Evolutionary conservation across 192 early-diverging fungal genomes (phyloP).

Genomic region (Entomortierella chlamydospora): DNA sequence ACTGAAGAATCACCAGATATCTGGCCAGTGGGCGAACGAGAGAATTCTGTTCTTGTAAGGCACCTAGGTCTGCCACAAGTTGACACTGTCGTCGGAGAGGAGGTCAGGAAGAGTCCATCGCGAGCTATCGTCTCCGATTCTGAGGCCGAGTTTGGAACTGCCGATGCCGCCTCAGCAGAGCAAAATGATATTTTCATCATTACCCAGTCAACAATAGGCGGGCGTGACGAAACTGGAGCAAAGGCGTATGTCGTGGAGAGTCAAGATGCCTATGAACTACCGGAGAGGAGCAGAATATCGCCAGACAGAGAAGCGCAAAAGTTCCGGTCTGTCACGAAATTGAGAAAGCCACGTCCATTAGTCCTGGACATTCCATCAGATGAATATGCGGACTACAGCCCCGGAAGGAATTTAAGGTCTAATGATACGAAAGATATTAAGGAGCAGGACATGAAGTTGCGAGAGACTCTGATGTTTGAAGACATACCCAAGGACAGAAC

Average conservation of each 20-base stretch:
- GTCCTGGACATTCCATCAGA: slow-evolving; percentile 22
- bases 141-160: slow-evolving; percentile 5
- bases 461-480: slow-evolving; percentile 10
- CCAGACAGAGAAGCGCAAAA: neutral
- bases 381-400: neutral
- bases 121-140: slow-evolving; percentile 31
- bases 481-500: slow-evolving; percentile 12
- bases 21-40: slow-evolving; percentile 2
- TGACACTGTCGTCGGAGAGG: neutral
- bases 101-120: neutral
- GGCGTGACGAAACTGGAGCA: neutral
- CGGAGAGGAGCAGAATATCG: neutral
- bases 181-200: neutral
- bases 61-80: slow-evolving; percentile 24
- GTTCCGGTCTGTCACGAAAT: neutral
- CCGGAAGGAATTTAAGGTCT: neutral
- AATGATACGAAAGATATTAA: neutral
- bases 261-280: neutral
- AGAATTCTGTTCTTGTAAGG: neutral
- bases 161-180: neutral
- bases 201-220: neutral
- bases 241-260: neutral
- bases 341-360: slow-evolving; percentile 37
- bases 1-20: neutral
- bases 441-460: slow-evolving; percentile 17